Evolutionary conservation across 768 basidiomycete genomes (phyloP).

Genomic region (Mycena maculata): DNA sequence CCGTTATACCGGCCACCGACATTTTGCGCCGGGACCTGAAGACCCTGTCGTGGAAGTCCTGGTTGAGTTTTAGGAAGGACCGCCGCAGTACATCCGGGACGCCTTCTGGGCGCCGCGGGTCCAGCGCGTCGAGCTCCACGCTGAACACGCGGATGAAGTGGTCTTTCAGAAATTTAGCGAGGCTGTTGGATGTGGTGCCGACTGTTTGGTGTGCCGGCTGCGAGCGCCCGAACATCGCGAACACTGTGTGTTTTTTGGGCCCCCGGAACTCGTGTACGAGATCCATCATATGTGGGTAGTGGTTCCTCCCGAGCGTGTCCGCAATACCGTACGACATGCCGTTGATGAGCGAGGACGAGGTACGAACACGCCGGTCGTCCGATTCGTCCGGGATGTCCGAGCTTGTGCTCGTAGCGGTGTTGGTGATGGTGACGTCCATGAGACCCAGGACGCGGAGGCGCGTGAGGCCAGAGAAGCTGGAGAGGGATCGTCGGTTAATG

Average conservation of each 20-base stretch:
- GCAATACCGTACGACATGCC: slow-evolving; percentile 97
- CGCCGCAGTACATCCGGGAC: slow-evolving; percentile 84
- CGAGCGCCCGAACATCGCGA: slow-evolving; percentile 94
- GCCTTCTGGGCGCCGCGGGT: slow-evolving; percentile 60
- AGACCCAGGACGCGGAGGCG: slow-evolving; percentile 92
- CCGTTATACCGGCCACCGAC: slow-evolving; percentile 70
- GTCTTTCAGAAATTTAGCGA: slow-evolving; percentile 89
- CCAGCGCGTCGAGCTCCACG: slow-evolving; percentile 64
- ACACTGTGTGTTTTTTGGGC: slow-evolving; percentile 83
- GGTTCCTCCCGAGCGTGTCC: slow-evolving; percentile 87
- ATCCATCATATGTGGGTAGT: slow-evolving; percentile 90
- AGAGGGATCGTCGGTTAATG: slow-evolving; percentile 57
- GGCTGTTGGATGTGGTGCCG: slow-evolving; percentile 66
- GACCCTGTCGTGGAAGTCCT: slow-evolving; percentile 78
- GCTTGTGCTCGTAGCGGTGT: slow-evolving; percentile 60
- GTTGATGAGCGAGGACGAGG: slow-evolving; percentile 88
- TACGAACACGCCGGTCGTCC: slow-evolving; percentile 91
- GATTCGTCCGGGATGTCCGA: slow-evolving; percentile 83
- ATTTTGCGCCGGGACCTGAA: slow-evolving; percentile 72
- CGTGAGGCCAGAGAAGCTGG: slow-evolving; percentile 87
- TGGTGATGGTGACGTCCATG: slow-evolving; percentile 95
- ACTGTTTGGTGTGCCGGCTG: slow-evolving; percentile 57
- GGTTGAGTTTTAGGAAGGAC: slow-evolving; percentile 89
- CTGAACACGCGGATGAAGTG: slow-evolving; percentile 75
- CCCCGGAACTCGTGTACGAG: slow-evolving; percentile 90